A percentile compares a stretch with the other conserved stretches of the same genome.
These are phyloP conservation scores for Psilocybe cyanescens DNA, from an alignment of 768 basidiomycete genomes.

Conservation along the genomic window DNA sequence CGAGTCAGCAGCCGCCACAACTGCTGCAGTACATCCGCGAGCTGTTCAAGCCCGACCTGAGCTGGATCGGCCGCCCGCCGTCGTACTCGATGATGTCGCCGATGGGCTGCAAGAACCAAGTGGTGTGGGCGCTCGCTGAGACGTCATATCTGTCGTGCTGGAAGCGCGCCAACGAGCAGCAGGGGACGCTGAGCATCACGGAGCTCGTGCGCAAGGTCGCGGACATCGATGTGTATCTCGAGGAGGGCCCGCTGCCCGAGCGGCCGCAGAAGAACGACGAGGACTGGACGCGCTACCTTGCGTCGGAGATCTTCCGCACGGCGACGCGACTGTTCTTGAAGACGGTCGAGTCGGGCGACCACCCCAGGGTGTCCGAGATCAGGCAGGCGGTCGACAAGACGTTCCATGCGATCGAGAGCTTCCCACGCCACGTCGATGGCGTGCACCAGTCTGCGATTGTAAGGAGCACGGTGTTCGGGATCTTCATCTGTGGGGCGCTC, in stretches of 20 bases:
- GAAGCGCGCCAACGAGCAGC: slow-evolving; percentile 50
- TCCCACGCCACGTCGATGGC: neutral
- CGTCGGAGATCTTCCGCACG: slow-evolving; percentile 71
- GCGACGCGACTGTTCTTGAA: slow-evolving; percentile 77
- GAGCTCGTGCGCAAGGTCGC: slow-evolving; percentile 59
- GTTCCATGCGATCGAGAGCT: slow-evolving; percentile 19
- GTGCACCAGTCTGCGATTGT: slow-evolving; percentile 51
- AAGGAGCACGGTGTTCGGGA: slow-evolving; percentile 78
- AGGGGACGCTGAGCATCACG: slow-evolving; percentile 58
- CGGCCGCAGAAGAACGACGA: slow-evolving; percentile 25
- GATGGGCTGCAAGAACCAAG: slow-evolving; percentile 85
- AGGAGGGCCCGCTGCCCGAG: slow-evolving; percentile 24
- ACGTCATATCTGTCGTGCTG: slow-evolving; percentile 66
- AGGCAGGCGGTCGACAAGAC: slow-evolving; percentile 41
- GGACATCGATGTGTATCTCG: slow-evolving; percentile 50
- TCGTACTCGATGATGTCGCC: slow-evolving; percentile 76
- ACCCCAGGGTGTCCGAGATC: slow-evolving; percentile 69
- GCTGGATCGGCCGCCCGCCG: slow-evolving; percentile 40
- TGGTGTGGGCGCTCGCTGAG: slow-evolving; percentile 81
- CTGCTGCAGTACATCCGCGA: slow-evolving; percentile 59
- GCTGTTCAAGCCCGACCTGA: slow-evolving; percentile 54
- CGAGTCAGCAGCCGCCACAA: slow-evolving; percentile 60
- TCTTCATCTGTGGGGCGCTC: slow-evolving; percentile 74
- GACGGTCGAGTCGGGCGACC: slow-evolving; percentile 76
- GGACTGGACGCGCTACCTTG: slow-evolving; percentile 44